Evolutionary conservation across 2,329 filamentous ascomycete species (phyloP), one percentile per base, ranked within the genome.

Genomic region (Penicillium rolfsii): DNA sequence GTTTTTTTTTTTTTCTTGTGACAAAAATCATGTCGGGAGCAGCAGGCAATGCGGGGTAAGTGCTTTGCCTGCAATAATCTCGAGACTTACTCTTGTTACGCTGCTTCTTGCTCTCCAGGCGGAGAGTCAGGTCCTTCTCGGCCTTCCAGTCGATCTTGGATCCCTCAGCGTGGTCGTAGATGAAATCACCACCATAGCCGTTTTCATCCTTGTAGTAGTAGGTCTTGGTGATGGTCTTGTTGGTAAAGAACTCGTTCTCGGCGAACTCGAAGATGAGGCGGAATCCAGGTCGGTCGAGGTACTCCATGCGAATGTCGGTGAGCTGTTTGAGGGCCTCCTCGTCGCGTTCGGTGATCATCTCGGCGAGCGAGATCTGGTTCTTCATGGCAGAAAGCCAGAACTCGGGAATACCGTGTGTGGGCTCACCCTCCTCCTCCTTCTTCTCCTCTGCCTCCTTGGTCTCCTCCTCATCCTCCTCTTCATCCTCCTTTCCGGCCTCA

Each of bases 381-480:
- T 99, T 99, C 94, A 99, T 98, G 71, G 96, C 94, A 64, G 94
- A 97, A 54, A 99, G 85, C 95, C 95, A 99, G 86, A 99, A 99
- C 81, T 99, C 95, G 65, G 95, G 95, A 65, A 99, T 97, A 79
- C 95, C 95, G 73, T 87, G 84, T 67, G 89, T 80, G 54, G 76
- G 77, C 58, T 80, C 76, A 33, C 73, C 74, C 61, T 80, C 77
- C 36, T 81, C 76, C 65, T 85, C 81, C 59, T 81, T 78, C 49
- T 67, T 62, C 53, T 83, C 82, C 66, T 88, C 84, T 55, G 83
- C 80, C 64, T 87, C 82, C 73, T 88, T 84, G 24, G 82, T 82
- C 52, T 85, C 82, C 59, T 85, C 84, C 24, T 87, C 87, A 16
- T 88, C 85, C 30, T 87, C 87, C 52, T 92, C 88, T 45, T 90